phyloP scores from a whole-genome alignment of 805 yeast genomes.

The Pichia kluyveri region DNA sequence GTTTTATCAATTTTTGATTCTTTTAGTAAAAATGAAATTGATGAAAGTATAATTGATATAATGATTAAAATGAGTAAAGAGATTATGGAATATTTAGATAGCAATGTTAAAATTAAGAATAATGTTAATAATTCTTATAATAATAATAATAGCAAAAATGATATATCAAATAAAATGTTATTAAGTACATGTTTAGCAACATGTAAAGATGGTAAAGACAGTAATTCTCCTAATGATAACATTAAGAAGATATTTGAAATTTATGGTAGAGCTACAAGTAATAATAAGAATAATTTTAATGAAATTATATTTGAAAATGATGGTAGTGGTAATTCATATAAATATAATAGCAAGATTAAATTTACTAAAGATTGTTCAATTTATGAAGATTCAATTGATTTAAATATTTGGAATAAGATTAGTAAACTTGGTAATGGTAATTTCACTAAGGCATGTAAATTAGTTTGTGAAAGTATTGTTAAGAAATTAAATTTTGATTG shows the following conservation, averaged over 20 bases:
- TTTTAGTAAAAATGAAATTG: constrained; percentile 29
- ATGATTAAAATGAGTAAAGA: constrained; percentile 33
- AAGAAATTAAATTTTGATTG: constrained; percentile 30
- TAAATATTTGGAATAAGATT: constrained; percentile 29
- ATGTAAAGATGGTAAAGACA: background rate
- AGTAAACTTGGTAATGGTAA: constrained; percentile 30
- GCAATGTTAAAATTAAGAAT: background rate
- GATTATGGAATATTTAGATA: constrained; percentile 32
- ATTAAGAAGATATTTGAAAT: constrained; percentile 20
- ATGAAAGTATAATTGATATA: constrained; percentile 25
- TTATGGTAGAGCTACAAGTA: constrained; percentile 51
- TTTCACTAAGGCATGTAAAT: constrained; percentile 34
- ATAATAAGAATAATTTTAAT: constrained; percentile 15
- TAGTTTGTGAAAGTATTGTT: constrained; percentile 30
- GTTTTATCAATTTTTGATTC: constrained; percentile 50
- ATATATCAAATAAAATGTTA: background rate
- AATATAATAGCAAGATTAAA: constrained; percentile 38
- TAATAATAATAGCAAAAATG: background rate
- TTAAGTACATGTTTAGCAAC: background rate
- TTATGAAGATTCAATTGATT: constrained; percentile 22
- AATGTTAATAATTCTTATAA: background rate
- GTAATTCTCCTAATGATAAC: background rate
- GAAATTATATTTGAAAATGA: constrained; percentile 47
- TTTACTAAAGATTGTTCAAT: constrained; percentile 27
- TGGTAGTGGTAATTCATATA: constrained; percentile 57